Evolutionary conservation across 805 yeast species (phyloP), one percentile per base, ranked within the genome.

Genomic region (Candida michaelii): DNA sequence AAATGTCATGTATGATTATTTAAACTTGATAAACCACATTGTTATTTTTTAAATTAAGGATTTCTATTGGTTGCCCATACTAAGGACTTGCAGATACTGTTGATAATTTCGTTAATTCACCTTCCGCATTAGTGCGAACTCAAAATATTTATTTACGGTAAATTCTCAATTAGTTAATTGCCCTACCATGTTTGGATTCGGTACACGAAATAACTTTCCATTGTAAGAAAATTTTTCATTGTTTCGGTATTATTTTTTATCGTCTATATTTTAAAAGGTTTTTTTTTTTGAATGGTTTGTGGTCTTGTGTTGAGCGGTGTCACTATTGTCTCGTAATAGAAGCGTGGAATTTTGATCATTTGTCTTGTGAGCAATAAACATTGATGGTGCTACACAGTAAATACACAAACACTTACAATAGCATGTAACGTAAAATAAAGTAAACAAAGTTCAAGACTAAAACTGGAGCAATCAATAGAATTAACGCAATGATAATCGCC

Each of bases 61-160:
- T 9, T 34, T 24, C 29, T 34, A 34, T 34, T 34, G 37, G 37
- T n/a, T n/a, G n/a, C n/a, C n/a, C n/a, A n/a, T 23, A 13, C 30
- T 18, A 7, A 2, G 9, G 13, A 19, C 13, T 5, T 16, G 19
- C 37, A 34, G n/a, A 34, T 12, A 6, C 11, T 23, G 13, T 13
- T 14, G 18, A 31, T 23, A n/a, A 21, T 23, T 13, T 24, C 4
- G 37, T 34, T 5, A n/a, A 34, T 14, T 6, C 13, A 13, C 18
- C n/a, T 21, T 23, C 37, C 29, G 18, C 17, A 34, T 34, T 15
- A 7, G n/a, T 21, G 9, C 12, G 13, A 23, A 34, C 7, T 34
- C 37, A 23, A 21, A 34, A 34, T 24, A 34, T 34, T 34, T 23
- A 14, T 34, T 34, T 21, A 9, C n/a, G 29, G 3, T 11, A 3